A percentile compares a stretch with the other conserved stretches of the same genome.
phyloP scores from a whole-genome alignment of 352 stramenopile species.

The Pythium brachiatum region DNA sequence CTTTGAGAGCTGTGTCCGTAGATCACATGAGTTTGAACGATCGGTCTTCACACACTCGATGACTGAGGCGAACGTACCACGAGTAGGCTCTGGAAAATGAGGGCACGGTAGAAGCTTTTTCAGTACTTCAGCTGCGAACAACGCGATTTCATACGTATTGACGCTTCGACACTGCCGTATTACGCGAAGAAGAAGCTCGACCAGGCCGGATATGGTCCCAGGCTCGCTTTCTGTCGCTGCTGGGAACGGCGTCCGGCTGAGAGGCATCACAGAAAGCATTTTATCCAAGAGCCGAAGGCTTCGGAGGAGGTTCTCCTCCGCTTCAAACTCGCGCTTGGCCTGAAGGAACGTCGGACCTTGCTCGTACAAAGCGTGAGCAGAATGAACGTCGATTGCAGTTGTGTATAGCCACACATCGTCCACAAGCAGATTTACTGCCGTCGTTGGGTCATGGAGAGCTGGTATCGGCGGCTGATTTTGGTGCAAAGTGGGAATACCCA shows the following conservation, averaged over 20 bases:
- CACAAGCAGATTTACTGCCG: neutral
- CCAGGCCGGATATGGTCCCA: neutral
- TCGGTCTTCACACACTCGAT: neutral
- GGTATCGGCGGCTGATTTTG: neutral
- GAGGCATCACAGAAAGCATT: neutral
- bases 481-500: neutral
- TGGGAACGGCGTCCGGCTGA: neutral
- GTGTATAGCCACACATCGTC: slow-evolving; percentile 15
- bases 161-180: neutral
- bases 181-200: neutral
- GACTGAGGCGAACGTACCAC: neutral
- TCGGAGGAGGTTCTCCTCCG: neutral
- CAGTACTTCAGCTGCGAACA: neutral
- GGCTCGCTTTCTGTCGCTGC: neutral
- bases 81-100: neutral
- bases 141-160: neutral
- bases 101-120: neutral
- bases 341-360: slow-evolving; percentile 7
- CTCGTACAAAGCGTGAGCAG: neutral
- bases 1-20: slow-evolving; percentile 26
- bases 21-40: neutral
- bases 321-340: neutral
- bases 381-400: neutral
- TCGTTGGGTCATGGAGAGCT: too few relatives aligned
- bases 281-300: neutral